Evolutionary conservation across 2,329 filamentous ascomycete genomes (phyloP).

Genomic region (Stagonosporopsis chrysanthemi): DNA sequence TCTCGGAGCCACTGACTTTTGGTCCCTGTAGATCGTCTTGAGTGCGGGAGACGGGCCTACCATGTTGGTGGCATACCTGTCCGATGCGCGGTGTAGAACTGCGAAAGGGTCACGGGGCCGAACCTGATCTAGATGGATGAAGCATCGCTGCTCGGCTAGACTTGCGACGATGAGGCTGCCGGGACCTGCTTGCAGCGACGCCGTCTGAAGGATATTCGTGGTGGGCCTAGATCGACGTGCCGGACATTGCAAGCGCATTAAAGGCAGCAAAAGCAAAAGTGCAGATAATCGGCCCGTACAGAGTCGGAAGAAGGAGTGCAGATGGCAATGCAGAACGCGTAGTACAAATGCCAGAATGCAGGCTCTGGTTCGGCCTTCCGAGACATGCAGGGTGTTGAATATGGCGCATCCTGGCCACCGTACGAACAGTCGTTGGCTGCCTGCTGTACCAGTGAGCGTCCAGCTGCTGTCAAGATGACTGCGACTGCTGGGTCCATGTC

Average conservation of each 20-base stretch:
- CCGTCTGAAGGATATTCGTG: constrained; percentile 1
- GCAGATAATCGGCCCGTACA: constrained; percentile 12
- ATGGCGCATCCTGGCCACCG: constrained; percentile 21
- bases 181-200: constrained; percentile 6
- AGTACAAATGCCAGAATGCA: constrained; percentile 17
- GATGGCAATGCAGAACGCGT: constrained; percentile 19
- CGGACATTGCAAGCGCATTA: constrained; percentile 15
- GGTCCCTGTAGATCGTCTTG: constrained; percentile 21
- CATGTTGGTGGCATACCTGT: constrained; percentile 12
- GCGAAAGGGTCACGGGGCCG: constrained; percentile 11
- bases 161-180: constrained; percentile 1
- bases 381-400: constrained; percentile 23
- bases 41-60: constrained; percentile 18
- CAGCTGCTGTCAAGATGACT: neutral
- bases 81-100: constrained; percentile 7
- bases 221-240: constrained; percentile 16
- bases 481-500: neutral
- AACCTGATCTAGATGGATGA: neutral
- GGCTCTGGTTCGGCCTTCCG: constrained; percentile 16
- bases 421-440: constrained; percentile 10
- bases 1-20: constrained; percentile 12
- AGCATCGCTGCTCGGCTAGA: constrained; percentile 6
- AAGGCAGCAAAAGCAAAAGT: constrained; percentile 21
- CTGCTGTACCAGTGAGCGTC: constrained; percentile 15
- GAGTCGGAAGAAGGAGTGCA: constrained; percentile 12